phyloP scores from a whole-genome alignment of 1,139 yeast species.

The Sugiyamaella grinbergsii region DNA sequence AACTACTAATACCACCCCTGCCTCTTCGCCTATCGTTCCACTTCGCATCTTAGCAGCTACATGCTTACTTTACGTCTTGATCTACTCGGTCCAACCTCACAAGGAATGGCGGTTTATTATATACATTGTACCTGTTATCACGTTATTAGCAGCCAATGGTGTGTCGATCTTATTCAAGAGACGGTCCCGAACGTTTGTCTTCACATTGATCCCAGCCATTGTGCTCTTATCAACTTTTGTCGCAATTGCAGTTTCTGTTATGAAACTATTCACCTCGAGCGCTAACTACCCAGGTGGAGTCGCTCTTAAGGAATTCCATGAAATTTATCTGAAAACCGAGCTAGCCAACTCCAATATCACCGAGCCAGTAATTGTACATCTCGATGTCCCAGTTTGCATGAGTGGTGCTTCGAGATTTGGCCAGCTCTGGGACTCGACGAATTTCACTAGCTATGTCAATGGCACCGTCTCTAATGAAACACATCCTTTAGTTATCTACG shows the following conservation, averaged over 20 bases:
- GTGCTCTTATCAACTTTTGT: constrained; percentile 38
- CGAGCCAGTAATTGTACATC: constrained; percentile 52
- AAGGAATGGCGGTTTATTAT: constrained; percentile 93
- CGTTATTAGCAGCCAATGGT: constrained; percentile 66
- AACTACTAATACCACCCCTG: not conserved
- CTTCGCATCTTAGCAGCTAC: constrained; percentile 50
- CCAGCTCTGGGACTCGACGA: constrained; percentile 47
- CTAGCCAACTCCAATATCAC: constrained; percentile 5
- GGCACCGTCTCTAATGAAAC: not conserved
- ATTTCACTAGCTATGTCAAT: constrained; percentile 11
- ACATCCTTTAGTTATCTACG: constrained; percentile 54
- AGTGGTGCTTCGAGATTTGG: constrained; percentile 81
- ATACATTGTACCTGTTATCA: constrained; percentile 70
- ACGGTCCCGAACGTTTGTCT: constrained; percentile 1
- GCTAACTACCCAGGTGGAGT: constrained; percentile 89
- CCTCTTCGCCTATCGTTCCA: constrained; percentile 26
- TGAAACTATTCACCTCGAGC: constrained; percentile 64
- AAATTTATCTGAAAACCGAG: constrained; percentile 32
- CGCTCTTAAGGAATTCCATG: constrained; percentile 61
- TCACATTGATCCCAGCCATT: constrained; percentile 30
- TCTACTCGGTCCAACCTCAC: constrained; percentile 83
- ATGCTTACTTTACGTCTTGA: constrained; percentile 54
- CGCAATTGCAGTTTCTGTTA: constrained; percentile 50
- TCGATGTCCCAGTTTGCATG: constrained; percentile 85
- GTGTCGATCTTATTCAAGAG: constrained; percentile 43